Conservation (phyloP, 306 rosid species). For the Glycine soja region DNA sequence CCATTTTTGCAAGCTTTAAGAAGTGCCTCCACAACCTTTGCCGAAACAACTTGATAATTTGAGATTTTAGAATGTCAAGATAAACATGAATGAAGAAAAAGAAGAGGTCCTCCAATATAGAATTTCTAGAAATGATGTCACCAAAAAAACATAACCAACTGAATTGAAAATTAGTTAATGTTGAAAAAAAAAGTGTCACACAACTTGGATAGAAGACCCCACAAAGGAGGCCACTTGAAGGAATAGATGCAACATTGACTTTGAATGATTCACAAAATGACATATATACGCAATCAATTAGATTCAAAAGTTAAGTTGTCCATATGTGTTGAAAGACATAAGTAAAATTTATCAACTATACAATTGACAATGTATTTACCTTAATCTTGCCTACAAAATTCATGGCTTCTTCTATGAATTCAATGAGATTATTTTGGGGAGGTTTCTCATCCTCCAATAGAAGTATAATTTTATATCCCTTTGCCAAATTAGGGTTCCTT, state of each 20-base stretch:
- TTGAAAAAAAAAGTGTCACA: not conserved
- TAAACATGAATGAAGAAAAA: slow-evolving; percentile 3
- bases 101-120: not conserved
- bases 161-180: slow-evolving; percentile 16
- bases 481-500: slow-evolving; percentile 81
- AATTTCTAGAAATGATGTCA: slow-evolving; percentile 21
- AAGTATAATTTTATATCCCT: slow-evolving; percentile 83
- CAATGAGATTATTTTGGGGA: slow-evolving; percentile 90
- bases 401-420: slow-evolving; percentile 92
- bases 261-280: slow-evolving; percentile 20
- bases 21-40: slow-evolving; percentile 63
- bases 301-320: slow-evolving; percentile 4
- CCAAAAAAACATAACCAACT: not conserved
- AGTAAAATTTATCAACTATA: slow-evolving; percentile 1
- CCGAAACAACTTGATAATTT: slow-evolving; percentile 66
- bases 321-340: not conserved
- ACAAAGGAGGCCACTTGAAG: slow-evolving; percentile 32
- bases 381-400: slow-evolving; percentile 93
- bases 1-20: slow-evolving; percentile 78
- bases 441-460: slow-evolving; percentile 86
- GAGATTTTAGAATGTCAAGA: slow-evolving; percentile 42
- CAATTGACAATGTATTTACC: slow-evolving; percentile 55
- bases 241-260: slow-evolving; percentile 25
- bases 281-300: slow-evolving; percentile 20
- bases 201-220: slow-evolving; percentile 4